phyloP scores from a whole-genome alignment of 768 basidiomycete genomes.

The Rhodotorula babjevae region DNA sequence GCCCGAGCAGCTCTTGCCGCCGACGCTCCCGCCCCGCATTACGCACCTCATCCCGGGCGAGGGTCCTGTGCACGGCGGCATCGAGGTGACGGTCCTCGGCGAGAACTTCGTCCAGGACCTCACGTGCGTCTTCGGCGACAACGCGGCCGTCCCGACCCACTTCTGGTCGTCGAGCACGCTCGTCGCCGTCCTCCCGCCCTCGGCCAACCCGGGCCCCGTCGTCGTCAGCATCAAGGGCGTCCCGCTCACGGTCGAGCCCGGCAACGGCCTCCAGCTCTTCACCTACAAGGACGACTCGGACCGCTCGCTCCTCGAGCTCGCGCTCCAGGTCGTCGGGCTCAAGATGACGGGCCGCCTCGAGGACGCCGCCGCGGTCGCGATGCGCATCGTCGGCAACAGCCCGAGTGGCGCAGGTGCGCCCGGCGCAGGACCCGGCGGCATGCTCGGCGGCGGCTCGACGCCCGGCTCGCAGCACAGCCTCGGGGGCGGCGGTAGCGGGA shows the following conservation, averaged over 20 bases:
- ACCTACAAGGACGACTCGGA: constrained; percentile 89
- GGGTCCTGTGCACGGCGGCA: constrained; percentile 56
- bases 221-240: constrained; percentile 82
- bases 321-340: constrained; percentile 86
- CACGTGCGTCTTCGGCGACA: constrained; percentile 81
- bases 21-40: constrained; percentile 42
- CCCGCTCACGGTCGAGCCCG: constrained; percentile 41
- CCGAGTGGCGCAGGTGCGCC: not conserved
- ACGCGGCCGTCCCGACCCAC: constrained; percentile 73
- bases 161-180: constrained; percentile 89
- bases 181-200: constrained; percentile 83
- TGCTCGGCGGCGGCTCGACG: not conserved
- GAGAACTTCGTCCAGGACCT: constrained; percentile 63
- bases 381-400: constrained; percentile 74
- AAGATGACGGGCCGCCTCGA: constrained; percentile 96
- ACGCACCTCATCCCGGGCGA: constrained; percentile 51
- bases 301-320: constrained; percentile 89
- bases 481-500: not conserved
- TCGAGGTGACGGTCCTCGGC: constrained; percentile 88
- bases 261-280: constrained; percentile 62
- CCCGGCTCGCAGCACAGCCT: too few relatives aligned
- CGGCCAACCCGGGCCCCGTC: constrained; percentile 73
- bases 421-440: too few relatives aligned
- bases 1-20: constrained; percentile 10
- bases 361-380: constrained; percentile 85